Evolutionary conservation across 148 eudicot genomes (phyloP), one percentile per base, ranked within the genome.

Genomic region (Cornus suecica): DNA sequence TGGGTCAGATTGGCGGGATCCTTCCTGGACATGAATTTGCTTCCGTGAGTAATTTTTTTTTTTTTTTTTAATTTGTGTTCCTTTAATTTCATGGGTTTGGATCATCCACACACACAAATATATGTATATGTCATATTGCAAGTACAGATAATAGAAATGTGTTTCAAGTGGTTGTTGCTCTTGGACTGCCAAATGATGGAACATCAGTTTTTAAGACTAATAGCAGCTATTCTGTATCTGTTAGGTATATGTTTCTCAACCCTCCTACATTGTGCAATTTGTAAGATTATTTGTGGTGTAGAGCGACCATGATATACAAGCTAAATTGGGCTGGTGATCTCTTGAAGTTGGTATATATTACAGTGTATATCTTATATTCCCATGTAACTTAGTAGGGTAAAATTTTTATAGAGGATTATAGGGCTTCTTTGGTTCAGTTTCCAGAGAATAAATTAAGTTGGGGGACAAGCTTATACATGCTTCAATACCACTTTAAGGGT

Each of bases 1-100:
- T 94, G 77, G 66, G 52, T 14, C 80, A 80, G 82, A 73, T 94
- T 76, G 80, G 69, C 62, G 71, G 79, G 65, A 65, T 91, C 65
- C 89, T 91, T 80, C 91, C 88, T 72, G 97, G 90, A 0, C 97
- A 94, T 65, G 76, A 76, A 31, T 91, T 87, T 80, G 98, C 97
- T 81, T 94, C 97, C 72, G 98, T 94, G 72, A 87, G 98, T 91
- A 16, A 3, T n/a, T 31, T 1, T n/a, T n/a, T n/a, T n/a, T 29
- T 72, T 9, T 7, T 37, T 37, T 37, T 37, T 8, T 37, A 6
- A 37, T 10, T 37, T 37, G 42, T 37, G 42, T 37, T 37, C 9
- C 42, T 8, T 22, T 10, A 13, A 2, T 29, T 32, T 32, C 56
- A 45, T 16, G 65, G 27, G 24, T 1, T 32, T 27, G 45, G 27